Base-by-base conservation (phyloP, 805 yeast species). In the Suhomyces vadensis region DNA sequence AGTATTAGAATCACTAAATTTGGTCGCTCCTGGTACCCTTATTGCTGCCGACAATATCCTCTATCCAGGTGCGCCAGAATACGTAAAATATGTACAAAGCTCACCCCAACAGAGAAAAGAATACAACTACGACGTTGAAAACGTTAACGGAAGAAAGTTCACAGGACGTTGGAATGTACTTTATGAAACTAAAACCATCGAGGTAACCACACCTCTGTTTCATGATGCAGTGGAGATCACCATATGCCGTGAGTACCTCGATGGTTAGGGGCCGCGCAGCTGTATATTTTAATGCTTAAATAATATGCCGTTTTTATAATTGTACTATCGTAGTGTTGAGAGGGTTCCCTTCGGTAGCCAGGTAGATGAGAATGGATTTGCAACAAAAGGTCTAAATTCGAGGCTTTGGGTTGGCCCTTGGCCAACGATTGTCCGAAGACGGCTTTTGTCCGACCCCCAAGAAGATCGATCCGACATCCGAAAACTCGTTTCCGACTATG, bases 121-220 rank as follows among this genome's bases (percentile, higher is more conserved):
- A n/a, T 57, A 52, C 51, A 70, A 71, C 46, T 39, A 45, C 7
- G 38, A 40, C 2, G 49, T 44, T 6, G 45, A 39, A 4, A 71
- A 71, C 46, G 38, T 50, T 8, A 61, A 57, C 42, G 71, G 71
- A 6, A 43, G 42, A 2, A 42, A 52, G 23, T 67, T 49, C 38
- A 36, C 52, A 4, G 77, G 77, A 1, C 60, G 67, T 36, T 73
- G 75, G 76, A 67, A 73, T 21, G 51, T 71, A 11, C 29, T 69
- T 13, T 74, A 74, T 47, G 67, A 71, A 4, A 56, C 73, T 0
- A 38, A 58, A 17, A 59, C 66, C 1, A 48, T 59, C 4, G 22
- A 29, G 2, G 36, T 42, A 35, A 8, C 21, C 33, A 16, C 6
- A 9, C 31, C 33, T 6, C 7, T 17, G 9, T 10, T 11, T 4